These are phyloP conservation scores for Aspergillus bertholletiae DNA, from an alignment of 495 filamentous ascomycete genomes.

Conservation along the genomic window DNA sequence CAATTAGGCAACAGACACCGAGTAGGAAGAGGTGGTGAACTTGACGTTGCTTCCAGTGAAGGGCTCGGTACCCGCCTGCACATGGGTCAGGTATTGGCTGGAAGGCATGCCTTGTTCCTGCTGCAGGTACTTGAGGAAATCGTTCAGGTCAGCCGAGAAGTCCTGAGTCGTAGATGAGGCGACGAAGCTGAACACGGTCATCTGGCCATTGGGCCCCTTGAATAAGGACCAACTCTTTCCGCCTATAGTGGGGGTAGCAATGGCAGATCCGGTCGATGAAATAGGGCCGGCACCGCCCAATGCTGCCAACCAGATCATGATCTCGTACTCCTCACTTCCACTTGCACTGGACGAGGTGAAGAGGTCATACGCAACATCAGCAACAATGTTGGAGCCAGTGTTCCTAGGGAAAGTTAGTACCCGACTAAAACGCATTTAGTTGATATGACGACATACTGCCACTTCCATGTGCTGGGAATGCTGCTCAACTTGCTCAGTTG, in stretches of 20 bases:
- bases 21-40: slow-evolving; percentile 37
- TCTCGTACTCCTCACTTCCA: slow-evolving; percentile 54
- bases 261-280: slow-evolving; percentile 50
- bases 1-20: slow-evolving; percentile 36
- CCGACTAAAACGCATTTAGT: background rate
- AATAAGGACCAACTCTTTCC: slow-evolving; percentile 52
- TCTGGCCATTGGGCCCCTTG: slow-evolving; percentile 51
- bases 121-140: slow-evolving; percentile 57
- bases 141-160: slow-evolving; percentile 54
- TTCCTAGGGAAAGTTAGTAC: slow-evolving; percentile 38
- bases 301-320: slow-evolving; percentile 70
- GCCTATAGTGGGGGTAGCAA: slow-evolving; percentile 51
- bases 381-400: slow-evolving; percentile 50
- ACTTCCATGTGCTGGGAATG: slow-evolving; percentile 52
- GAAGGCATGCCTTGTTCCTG: slow-evolving; percentile 44
- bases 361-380: slow-evolving; percentile 64
- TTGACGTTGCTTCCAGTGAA: slow-evolving; percentile 42
- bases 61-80: slow-evolving; percentile 56
- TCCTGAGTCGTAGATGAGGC: slow-evolving; percentile 40
- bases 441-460: slow-evolving; percentile 37
- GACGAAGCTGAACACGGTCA: slow-evolving; percentile 60
- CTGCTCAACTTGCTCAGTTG: slow-evolving; percentile 45
- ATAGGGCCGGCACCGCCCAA: slow-evolving; percentile 62
- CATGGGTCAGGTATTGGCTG: slow-evolving; percentile 51
- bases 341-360: slow-evolving; percentile 50